phyloP scores from a whole-genome alignment of 257 asterid species.

The Solanum neorickii region DNA sequence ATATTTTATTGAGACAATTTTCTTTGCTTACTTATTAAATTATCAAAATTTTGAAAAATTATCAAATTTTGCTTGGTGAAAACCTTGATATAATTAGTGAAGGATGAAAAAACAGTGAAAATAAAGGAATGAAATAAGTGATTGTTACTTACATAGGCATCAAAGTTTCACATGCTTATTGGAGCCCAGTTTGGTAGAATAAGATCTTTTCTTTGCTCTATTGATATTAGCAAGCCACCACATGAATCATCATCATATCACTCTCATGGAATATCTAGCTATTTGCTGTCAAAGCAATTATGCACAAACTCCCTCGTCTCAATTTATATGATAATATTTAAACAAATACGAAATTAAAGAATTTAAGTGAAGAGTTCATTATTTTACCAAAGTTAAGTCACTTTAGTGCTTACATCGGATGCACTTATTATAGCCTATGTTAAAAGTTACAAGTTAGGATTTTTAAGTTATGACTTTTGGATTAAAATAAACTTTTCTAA shows the following conservation, averaged over 20 bases:
- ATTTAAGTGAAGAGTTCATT: not conserved
- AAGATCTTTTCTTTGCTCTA: conserved; percentile 7
- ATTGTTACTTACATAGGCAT: conserved; percentile 38
- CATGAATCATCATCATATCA: not conserved
- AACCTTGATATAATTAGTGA: not conserved
- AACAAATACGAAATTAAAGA: not conserved
- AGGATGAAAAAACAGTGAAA: not conserved
- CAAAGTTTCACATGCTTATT: conserved; percentile 32
- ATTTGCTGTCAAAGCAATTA: not conserved
- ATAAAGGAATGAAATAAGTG: not conserved
- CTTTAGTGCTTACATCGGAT: not conserved
- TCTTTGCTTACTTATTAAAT: not conserved
- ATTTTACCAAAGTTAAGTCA: not conserved
- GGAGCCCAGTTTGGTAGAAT: conserved; percentile 42
- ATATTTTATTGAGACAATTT: not conserved
- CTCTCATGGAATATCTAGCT: not conserved
- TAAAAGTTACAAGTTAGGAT: not conserved
- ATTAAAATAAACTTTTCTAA: not conserved
- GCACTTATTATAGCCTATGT: not conserved
- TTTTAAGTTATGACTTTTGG: no score
- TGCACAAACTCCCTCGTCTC: not conserved
- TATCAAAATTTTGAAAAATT: not conserved
- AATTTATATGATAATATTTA: not conserved
- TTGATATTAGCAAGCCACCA: not conserved
- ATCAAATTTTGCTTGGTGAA: not conserved